These are phyloP conservation scores for Podospora didyma DNA, from an alignment of 495 filamentous ascomycete genomes.

Conservation along the genomic window DNA sequence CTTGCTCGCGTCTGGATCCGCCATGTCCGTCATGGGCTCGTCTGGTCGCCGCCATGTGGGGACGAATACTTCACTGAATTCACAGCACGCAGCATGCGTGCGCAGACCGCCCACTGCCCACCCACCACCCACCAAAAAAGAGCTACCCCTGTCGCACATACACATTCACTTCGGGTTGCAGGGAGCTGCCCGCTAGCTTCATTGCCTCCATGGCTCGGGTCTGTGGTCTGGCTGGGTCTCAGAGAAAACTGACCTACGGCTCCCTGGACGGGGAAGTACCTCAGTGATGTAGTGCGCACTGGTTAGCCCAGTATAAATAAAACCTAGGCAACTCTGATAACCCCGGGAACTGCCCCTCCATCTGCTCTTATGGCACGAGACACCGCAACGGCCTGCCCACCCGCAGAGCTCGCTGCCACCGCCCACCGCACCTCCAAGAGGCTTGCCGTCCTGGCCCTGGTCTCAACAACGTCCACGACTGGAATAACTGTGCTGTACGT, in stretches of 20 bases:
- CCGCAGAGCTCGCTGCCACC: constrained; percentile 31
- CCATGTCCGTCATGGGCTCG: constrained; percentile 13
- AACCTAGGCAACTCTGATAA: constrained; percentile 39
- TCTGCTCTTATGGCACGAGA: constrained; percentile 42
- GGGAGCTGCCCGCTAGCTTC: constrained; percentile 24
- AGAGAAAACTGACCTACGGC: constrained; percentile 7
- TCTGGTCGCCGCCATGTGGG: constrained; percentile 20
- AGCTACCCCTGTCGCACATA: constrained; percentile 12
- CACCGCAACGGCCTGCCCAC: constrained; percentile 36
- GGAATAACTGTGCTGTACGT: constrained; percentile 16
- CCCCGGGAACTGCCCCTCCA: constrained; percentile 36
- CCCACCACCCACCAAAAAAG: neutral
- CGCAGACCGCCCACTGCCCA: neutral
- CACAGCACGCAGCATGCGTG: no score
- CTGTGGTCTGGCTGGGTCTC: constrained; percentile 11
- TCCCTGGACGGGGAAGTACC: constrained; percentile 11
- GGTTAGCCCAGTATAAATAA: constrained; percentile 36
- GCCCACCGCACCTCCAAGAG: constrained; percentile 1
- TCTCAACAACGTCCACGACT: constrained; percentile 16
- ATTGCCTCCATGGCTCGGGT: constrained; percentile 20
- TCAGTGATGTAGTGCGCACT: no score
- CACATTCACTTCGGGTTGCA: constrained; percentile 14
- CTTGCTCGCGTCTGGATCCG: constrained; percentile 9
- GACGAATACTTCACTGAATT: no score
- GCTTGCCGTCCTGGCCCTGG: neutral